Conservation (phyloP, 306 rosid species). For the Dalbergia cultrata region DNA sequence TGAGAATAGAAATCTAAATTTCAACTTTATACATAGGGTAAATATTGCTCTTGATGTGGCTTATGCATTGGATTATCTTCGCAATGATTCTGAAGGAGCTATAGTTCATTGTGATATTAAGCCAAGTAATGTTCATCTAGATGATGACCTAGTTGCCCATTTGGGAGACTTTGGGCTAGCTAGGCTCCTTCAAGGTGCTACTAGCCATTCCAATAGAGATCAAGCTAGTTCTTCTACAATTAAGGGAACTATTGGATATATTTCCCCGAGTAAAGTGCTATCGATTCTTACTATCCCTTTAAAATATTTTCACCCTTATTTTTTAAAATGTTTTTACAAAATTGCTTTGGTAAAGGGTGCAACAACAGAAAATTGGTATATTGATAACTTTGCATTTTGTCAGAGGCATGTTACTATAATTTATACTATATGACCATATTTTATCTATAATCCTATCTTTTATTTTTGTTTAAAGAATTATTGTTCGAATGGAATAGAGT, state of each 20-base stretch:
- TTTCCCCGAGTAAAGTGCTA: conserved; percentile 41
- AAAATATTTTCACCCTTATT: too few species aligned
- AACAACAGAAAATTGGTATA: too few species aligned
- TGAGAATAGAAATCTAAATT: background rate
- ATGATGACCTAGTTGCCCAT: conserved; percentile 49
- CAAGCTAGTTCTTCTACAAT: conserved; percentile 39
- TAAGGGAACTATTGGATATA: conserved; percentile 52
- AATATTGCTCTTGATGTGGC: conserved; percentile 54
- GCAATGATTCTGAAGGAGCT: conserved; percentile 31
- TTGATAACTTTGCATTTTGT: too few species aligned
- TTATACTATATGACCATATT: too few species aligned
- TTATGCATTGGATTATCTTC: conserved; percentile 55
- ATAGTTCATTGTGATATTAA: conserved; percentile 58
- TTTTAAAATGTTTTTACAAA: too few species aligned
- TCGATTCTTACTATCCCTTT: too few species aligned
- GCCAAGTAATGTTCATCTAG: conserved; percentile 59
- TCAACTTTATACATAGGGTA: conserved; percentile 28
- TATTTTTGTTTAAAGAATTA: background rate
- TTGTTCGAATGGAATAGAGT: conserved; percentile 32
- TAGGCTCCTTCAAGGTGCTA: conserved; percentile 28
- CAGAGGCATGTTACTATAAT: too few species aligned
- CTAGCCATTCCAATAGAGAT: background rate
- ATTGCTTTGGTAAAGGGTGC: too few species aligned
- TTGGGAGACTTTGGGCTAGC: conserved; percentile 62
- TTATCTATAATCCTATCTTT: too few species aligned